A percentile compares a stretch with the other conserved stretches of the same genome.
These are phyloP conservation scores for Phaeosphaeria sp. DNA, from an alignment of 2,329 filamentous ascomycete species.

Conservation along the genomic window DNA sequence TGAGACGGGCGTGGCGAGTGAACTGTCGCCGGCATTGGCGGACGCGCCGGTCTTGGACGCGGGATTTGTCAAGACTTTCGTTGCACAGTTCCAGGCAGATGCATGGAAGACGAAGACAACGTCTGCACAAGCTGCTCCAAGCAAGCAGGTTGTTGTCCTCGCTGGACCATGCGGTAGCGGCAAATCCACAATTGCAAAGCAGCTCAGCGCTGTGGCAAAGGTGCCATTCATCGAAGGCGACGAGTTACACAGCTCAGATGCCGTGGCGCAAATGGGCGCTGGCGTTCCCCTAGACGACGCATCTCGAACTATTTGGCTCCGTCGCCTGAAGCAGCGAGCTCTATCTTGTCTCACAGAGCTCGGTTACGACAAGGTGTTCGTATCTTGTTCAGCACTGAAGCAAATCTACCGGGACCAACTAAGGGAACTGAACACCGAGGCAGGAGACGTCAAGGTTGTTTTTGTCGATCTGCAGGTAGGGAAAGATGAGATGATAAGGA, in stretches of 20 bases:
- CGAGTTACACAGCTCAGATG: slow-evolving; percentile 42
- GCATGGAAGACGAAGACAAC: slow-evolving; percentile 11
- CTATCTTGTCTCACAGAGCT: slow-evolving; percentile 13
- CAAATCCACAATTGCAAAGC: slow-evolving; percentile 48
- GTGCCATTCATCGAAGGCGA: slow-evolving; percentile 53
- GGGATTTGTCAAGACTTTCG: slow-evolving; percentile 24
- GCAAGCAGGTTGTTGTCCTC: slow-evolving; percentile 42
- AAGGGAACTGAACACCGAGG: slow-evolving; percentile 16
- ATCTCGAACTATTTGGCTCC: slow-evolving; percentile 32
- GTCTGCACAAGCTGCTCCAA: not conserved
- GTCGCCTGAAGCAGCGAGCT: slow-evolving; percentile 28
- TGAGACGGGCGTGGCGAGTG: slow-evolving; percentile 18
- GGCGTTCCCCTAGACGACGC: slow-evolving; percentile 41
- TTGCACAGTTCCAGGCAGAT: slow-evolving; percentile 27
- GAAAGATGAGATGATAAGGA: slow-evolving; percentile 34
- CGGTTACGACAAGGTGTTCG: slow-evolving; percentile 28
- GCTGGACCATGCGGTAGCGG: slow-evolving; percentile 53
- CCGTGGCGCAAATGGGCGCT: slow-evolving; percentile 43
- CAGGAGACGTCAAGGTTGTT: slow-evolving; percentile 22
- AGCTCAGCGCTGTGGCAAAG: slow-evolving; percentile 35
- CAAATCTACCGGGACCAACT: slow-evolving; percentile 44
- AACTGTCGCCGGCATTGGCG: slow-evolving; percentile 20
- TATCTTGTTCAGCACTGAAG: slow-evolving; percentile 52
- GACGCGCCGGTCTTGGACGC: slow-evolving; percentile 20
- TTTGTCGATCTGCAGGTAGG: slow-evolving; percentile 49